Evolutionary conservation across 352 stramenopile species (phyloP), one percentile per base, ranked within the genome.

Genomic region (Phytopythium ostracodes): DNA sequence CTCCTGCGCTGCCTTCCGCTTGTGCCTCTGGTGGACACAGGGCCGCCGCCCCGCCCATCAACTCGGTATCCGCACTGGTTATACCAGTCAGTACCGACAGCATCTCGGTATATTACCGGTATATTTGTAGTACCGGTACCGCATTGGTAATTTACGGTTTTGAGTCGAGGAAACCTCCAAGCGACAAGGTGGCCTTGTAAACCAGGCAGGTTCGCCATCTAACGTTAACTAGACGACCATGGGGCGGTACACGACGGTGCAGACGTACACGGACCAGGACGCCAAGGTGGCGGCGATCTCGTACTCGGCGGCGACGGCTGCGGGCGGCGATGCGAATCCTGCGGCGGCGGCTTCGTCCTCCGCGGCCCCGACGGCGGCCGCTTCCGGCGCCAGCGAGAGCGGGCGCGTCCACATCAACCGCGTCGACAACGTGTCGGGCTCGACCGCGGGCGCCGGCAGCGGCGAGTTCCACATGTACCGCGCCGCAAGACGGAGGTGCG

Each of bases 391-490:
- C 1, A 27, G 24, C 17, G 69, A 71, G 27, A 54, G 67, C 35
- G 31, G 71, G 17, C 67, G 77, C 40, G 75, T 88, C 51, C 65
- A 63, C 43, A 66, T 88, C 7, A 92, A 88, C 65, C 84, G 83
- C 60, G 94, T 98, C 8, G 82, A 98, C 49, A 99, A 99, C 74
- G 93, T 98, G 11, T 97, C 97, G 33, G 96, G 96, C 35, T 98
- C 90, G 62, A 94, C 88, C 1, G 94, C 96, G 0, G 96, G 96
- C 47, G 95, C 96, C 17, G 94, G 96, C 8, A 98, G 89, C 24
- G 94, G 96, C 54, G 96, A 99, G 49, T 99, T 99, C 71, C 96
- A 99, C 84, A 93, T 97, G 66, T 99, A 99, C 67, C 90, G 96
- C 44, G 92, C 97, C n/a, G 76, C 93, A 0, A 81, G 96, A 20